A percentile compares a stretch with the other conserved stretches of the same genome.
phyloP scores from a whole-genome alignment of 164 flowering plant species.

The Chloranthus sessilifolius region DNA sequence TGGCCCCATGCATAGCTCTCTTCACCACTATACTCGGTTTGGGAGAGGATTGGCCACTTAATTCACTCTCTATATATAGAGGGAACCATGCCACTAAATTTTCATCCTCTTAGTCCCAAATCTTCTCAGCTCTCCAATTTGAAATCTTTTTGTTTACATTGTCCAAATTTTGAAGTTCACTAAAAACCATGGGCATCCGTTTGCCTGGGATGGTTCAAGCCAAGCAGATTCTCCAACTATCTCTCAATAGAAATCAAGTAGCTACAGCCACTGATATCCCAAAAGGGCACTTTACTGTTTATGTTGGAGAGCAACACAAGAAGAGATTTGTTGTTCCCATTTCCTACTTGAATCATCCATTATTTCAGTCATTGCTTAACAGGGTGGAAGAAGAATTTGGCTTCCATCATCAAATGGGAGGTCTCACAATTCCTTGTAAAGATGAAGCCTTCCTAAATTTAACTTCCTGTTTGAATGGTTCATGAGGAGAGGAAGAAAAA shows the following conservation, averaged over 20 bases:
- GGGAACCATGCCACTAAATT: too few relatives aligned
- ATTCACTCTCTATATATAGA: too few relatives aligned
- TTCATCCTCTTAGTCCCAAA: too few relatives aligned
- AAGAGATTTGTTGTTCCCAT: conserved; percentile 10
- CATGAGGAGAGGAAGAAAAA: too few relatives aligned
- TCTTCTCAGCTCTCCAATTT: too few relatives aligned
- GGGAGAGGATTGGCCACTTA: too few relatives aligned
- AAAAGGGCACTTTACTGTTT: conserved; percentile 14
- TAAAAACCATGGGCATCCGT: too few relatives aligned
- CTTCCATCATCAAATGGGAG: conserved; percentile 11
- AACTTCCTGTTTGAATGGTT: background rate
- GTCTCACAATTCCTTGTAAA: conserved; percentile 8
- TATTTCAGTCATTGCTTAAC: background rate
- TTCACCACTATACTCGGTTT: too few relatives aligned
- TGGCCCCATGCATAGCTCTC: too few relatives aligned
- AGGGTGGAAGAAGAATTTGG: conserved; percentile 12
- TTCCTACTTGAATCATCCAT: conserved; percentile 4
- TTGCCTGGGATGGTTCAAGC: too few relatives aligned
- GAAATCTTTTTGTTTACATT: too few relatives aligned
- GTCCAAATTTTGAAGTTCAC: too few relatives aligned
- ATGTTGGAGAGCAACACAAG: conserved; percentile 10
- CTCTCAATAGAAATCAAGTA: background rate
- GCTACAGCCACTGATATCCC: conserved; percentile 6
- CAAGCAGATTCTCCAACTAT: background rate
- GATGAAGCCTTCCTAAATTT: conserved; percentile 6